phyloP scores from a whole-genome alignment of 345 rosid genomes.

The Eucalyptus microcorys region DNA sequence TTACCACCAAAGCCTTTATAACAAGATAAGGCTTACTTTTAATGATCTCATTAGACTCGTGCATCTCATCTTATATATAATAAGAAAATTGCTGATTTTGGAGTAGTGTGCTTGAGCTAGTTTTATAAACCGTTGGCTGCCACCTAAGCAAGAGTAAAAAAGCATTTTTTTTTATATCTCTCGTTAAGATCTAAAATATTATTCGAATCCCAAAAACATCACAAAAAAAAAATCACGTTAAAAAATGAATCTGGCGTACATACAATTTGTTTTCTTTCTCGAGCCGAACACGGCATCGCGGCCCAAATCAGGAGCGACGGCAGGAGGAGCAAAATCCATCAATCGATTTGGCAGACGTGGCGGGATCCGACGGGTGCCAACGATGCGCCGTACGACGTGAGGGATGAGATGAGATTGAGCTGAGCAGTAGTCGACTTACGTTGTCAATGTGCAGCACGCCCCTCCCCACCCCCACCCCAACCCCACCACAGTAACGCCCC shows the following conservation, averaged over 20 bases:
- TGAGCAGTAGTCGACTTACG: not conserved
- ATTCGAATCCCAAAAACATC: not conserved
- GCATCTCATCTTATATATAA: not conserved
- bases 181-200: not conserved
- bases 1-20: not conserved
- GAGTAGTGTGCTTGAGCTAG: not conserved
- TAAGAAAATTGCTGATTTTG: not conserved
- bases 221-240: not conserved
- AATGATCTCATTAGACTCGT: not conserved
- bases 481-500: not conserved
- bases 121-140: not conserved
- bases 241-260: too few species aligned
- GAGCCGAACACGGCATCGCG: not conserved
- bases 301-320: not conserved
- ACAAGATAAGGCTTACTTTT: not conserved
- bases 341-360: not conserved
- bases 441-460: not conserved
- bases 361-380: not conserved
- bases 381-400: not conserved
- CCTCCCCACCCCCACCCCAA: too few species aligned
- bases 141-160: not conserved
- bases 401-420: not conserved
- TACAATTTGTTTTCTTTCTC: too few species aligned
- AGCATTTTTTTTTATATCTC: fast-evolving
- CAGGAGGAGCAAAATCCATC: not conserved